Percentiles rank a stretch among this genome's conserved stretches.
Conservation (phyloP, 208 protist species). For the Dictyostelium gargantuum region DNA sequence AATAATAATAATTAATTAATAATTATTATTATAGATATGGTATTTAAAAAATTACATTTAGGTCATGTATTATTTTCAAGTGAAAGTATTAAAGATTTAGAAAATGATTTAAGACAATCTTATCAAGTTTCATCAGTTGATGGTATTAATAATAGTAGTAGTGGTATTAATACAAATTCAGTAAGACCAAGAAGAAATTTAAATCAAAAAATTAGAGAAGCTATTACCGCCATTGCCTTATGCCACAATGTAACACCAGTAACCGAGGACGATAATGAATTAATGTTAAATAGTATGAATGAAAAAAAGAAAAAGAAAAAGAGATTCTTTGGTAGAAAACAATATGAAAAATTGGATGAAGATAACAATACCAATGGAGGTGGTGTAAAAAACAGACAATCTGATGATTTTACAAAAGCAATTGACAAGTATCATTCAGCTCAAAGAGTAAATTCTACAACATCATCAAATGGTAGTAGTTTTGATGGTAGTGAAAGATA, state of each 20-base stretch:
- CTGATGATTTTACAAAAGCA: not conserved
- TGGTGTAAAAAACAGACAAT: not conserved
- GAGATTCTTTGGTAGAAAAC: not conserved
- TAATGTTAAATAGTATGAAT: not conserved
- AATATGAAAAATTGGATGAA: constrained; percentile 4
- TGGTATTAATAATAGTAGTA: not conserved
- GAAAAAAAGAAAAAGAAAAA: constrained; percentile 24
- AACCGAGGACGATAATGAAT: constrained; percentile 77
- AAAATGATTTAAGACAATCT: constrained; percentile 1
- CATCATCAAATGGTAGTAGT: not conserved
- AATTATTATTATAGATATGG: constrained; percentile 80
- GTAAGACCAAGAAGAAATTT: constrained; percentile 35
- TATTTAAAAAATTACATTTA: constrained; percentile 88
- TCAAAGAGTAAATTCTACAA: not conserved
- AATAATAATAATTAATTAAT: not conserved
- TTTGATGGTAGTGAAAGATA: not conserved
- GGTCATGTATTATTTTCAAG: constrained; percentile 78
- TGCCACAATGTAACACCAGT: constrained; percentile 98
- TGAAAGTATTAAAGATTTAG: constrained; percentile 68
- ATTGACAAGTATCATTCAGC: not conserved
- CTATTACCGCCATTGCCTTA: constrained; percentile 90
- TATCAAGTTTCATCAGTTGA: not conserved
- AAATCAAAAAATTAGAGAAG: constrained; percentile 80
- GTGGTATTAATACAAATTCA: not conserved
- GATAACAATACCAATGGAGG: not conserved